Evolutionary conservation across 2,329 filamentous ascomycete genomes (phyloP), one percentile per base, ranked within the genome.

Genomic region (Verticillium albo-atrum): DNA sequence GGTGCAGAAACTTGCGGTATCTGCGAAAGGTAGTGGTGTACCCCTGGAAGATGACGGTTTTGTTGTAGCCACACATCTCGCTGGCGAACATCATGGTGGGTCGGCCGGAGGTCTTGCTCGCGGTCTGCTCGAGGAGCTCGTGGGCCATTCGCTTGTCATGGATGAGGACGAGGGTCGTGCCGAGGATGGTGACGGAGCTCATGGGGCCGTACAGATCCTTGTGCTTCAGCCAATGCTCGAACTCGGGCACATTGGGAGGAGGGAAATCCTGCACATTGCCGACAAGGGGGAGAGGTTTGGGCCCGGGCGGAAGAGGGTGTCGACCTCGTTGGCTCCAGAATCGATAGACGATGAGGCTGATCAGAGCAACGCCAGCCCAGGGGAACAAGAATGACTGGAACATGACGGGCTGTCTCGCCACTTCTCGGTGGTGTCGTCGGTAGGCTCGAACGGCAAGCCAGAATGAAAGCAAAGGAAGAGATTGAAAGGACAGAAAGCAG

Each of bases 211-310:
- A 76, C 0, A 64, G 51, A 6, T 76, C 70, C 57, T 75, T 77
- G 60, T 74, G 71, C 60, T 74, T 72, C 30, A 74, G 55, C 76
- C 76, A 79, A 58, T 78, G 75, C 53, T 71, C 62, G 60, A 70
- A 75, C 60, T 78, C 75, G 4, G 66, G 68, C 6, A 60, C 63
- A 0, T 60, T 56, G 17, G 27, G 1, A 0, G 72, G 67, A 0
- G 81, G 81, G 12, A 84, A 67, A 61, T 84, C 80, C 1, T 64
- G 61, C 17, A 83, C 62, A 63, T 84, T 84, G 4, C 82, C 82
- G 4, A 84, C 30, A 0, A 84, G 15, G 0, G 79, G 79, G 6
- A 78, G 65, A 0, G 73, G 74, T 37, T 72, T 79, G 0, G 82
- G 82, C 0, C 82, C 82, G 1, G 82, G 82, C 1, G 81, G 82